Base-by-base conservation (phyloP, 306 rosid species). In the Quercus alba region DNA sequence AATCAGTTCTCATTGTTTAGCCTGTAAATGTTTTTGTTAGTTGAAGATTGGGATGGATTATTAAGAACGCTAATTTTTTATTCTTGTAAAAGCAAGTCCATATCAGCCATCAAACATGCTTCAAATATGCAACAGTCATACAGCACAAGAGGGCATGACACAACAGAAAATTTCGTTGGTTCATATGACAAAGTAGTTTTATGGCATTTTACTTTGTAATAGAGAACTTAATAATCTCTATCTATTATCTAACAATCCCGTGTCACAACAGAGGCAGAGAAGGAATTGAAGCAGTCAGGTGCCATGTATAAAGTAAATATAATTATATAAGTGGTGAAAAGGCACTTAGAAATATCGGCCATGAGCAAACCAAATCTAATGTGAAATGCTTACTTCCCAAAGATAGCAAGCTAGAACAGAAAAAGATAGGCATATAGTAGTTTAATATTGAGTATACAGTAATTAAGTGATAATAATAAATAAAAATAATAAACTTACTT, bases 401-500 rank as follows among this genome's bases (percentile, higher is more conserved):
- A 23, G 18, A 23, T 18, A 30, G 44, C 3, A 14, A 28, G 70
- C 70, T 30, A 31, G 70, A 64, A 9, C 44, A 64, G 33, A 30
- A 13, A 17, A 15, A 64, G 46, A 64, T 30, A 64, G 11, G 44
- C 7, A 31, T 17, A 30, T 30, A 30, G 54, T 49, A 49, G 54
- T 49, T 49, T 12, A 3, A 11, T 49, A 49, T 49, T 49, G 33
- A 64, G 70, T 30, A 64, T 23, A 26, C 33, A 59, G 33, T 59
- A 25, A 23, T 59, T 59, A 25, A 59, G 31, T 12, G 17, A 10
- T 49, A 23, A 59, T 10, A 64, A 30, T 79, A 56, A 55, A 76
- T 41, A 41, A 41, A 38, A 41, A 41, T 41, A 64, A 64, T 79
- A 56, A 58, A 76, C 92, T 70, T 92, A 94, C 98, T 86, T 94